Base-by-base conservation (phyloP, 2,329 filamentous ascomycete genomes). In the Scedosporium aurantiacum region DNA sequence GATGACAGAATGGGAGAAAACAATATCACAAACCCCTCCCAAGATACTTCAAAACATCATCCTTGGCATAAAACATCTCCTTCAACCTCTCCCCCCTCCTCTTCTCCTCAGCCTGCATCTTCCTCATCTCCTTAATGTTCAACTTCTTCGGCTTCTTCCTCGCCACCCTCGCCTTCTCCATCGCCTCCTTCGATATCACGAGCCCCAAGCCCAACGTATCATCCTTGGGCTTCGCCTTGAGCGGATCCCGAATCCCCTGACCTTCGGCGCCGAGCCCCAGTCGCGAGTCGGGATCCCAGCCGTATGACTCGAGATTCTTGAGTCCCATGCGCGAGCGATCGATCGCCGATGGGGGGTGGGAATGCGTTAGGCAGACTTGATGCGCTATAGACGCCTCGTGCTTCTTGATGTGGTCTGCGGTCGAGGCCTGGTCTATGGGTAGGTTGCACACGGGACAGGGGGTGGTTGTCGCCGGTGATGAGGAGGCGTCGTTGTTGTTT, bases 11-110 rank as follows among this genome's bases (percentile, higher is more conserved):
- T 32, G 5, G 2, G 27, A 12, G 14, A 16, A 21, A n/a, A 21
- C 56, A 40, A 18, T 21, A 14, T 55, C 41, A 60, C 8, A 52
- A 12, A n/a, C 37, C 58, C 68, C 25, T 76, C 56, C 85, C 82
- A 18, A 95, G 73, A 70, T 95, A 94, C 68, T 80, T 84, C 67
- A 91, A 84, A 61, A 95, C 76, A 65, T 93, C 88, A n/a, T 88
- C 82, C 65, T 83, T 86, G 21, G 83, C 81, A 72, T 89, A 93
- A 64, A 96, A 88, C 74, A 89, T 79, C 66, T 84, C 79, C 65
- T 85, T 80, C 63, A 96, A 71, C 67, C 75, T 84, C 63, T 89
- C 82, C 18, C 80, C 78, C 64, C 78, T 85, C 70, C 75, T 84
- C 73, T 79, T 86, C 62, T 87, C 84, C 64, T 85, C 82, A 52